These are phyloP conservation scores for Blastobotrys illinoisensis DNA, from an alignment of 1,139 yeast species.

Conservation along the genomic window DNA sequence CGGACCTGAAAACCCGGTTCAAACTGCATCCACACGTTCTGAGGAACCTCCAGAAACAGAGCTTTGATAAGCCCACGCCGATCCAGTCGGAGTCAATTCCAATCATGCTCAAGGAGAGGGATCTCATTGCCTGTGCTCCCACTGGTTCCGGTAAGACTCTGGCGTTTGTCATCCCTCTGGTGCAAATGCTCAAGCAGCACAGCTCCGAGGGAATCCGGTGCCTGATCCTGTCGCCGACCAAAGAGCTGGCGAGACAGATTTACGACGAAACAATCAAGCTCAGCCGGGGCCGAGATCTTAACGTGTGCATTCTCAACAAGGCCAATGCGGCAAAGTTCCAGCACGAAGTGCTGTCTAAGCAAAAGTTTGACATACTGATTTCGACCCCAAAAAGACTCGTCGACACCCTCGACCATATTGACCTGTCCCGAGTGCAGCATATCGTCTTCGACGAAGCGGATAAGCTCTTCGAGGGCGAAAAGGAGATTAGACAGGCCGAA, in stretches of 20 bases:
- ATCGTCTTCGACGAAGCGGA: conserved; percentile 94
- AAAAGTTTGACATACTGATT: conserved; percentile 73
- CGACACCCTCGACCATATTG: conserved; percentile 60
- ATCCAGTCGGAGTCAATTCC: conserved; percentile 88
- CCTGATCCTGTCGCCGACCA: conserved; percentile 84
- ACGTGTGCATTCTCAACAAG: conserved; percentile 66
- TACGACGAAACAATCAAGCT: conserved; percentile 62
- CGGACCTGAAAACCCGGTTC: conserved; percentile 67
- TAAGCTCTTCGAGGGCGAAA: conserved; percentile 71
- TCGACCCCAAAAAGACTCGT: conserved; percentile 86
- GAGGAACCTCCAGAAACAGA: conserved; percentile 59
- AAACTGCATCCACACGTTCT: conserved; percentile 58
- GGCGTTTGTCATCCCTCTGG: conserved; percentile 78
- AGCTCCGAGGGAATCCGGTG: conserved; percentile 53
- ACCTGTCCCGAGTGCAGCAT: conserved; percentile 61
- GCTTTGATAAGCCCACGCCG: conserved; percentile 82
- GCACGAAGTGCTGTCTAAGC: conserved; percentile 48
- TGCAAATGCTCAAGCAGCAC: conserved; percentile 43
- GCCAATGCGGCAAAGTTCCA: conserved; percentile 67
- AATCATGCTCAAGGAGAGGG: conserved; percentile 55
- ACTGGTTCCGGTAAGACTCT: conserved; percentile 92
- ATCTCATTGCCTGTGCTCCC: conserved; percentile 84
- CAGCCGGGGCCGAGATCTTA: conserved; percentile 46
- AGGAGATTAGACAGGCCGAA: conserved; percentile 9
- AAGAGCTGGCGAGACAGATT: conserved; percentile 84